Evolutionary conservation across 257 asterid genomes (phyloP).

Genomic region (Leptodermis oblonga): DNA sequence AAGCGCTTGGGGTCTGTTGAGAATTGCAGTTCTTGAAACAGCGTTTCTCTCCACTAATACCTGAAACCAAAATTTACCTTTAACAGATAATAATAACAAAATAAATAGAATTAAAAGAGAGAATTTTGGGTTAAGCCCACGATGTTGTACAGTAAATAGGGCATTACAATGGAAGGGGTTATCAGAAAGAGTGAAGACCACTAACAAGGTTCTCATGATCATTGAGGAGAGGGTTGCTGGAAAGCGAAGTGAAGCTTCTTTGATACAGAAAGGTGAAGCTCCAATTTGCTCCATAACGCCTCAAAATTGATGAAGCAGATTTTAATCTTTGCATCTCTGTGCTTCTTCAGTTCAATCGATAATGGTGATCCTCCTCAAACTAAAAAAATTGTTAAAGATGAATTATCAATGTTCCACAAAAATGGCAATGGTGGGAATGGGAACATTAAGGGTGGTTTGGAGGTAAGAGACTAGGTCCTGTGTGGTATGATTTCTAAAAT

Average conservation of each 20-base stretch:
- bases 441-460: too few relatives aligned
- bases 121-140: too few relatives aligned
- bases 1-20: constrained; percentile 73
- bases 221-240: constrained; percentile 37
- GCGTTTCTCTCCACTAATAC: constrained; percentile 77
- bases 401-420: too few relatives aligned
- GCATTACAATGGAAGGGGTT: background rate
- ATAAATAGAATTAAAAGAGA: too few relatives aligned
- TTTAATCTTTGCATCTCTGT: constrained; percentile 38
- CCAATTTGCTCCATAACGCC: constrained; percentile 25
- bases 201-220: constrained; percentile 52
- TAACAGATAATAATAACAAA: background rate
- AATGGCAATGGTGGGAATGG: too few relatives aligned
- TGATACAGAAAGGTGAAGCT: constrained; percentile 16
- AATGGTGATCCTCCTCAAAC: background rate
- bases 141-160: too few relatives aligned
- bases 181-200: constrained; percentile 5
- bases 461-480: too few relatives aligned
- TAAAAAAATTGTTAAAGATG: background rate
- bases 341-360: background rate
- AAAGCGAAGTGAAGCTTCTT: constrained; percentile 39
- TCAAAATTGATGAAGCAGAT: constrained; percentile 32
- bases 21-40: constrained; percentile 77
- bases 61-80: constrained; percentile 32
- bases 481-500: too few relatives aligned